Evolutionary conservation across 2,329 filamentous ascomycete genomes (phyloP).

Genomic region (Diaporthe sp.): DNA sequence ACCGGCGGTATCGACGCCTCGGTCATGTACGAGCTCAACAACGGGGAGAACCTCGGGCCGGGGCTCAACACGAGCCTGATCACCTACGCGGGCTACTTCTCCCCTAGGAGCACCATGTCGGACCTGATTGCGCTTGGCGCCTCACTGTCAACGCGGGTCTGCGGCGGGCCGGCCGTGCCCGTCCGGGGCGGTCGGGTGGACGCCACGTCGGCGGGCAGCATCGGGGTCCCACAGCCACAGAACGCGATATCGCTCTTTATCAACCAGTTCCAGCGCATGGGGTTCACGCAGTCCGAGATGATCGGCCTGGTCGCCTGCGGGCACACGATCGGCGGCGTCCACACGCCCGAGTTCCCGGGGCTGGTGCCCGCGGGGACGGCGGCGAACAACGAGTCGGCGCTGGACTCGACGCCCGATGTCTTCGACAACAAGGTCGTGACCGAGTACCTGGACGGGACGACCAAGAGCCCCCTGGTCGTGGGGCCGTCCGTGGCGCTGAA

Average conservation of each 20-base stretch:
- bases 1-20: conserved; percentile 71
- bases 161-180: conserved; percentile 69
- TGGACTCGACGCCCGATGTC: conserved; percentile 62
- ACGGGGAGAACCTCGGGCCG: conserved; percentile 69
- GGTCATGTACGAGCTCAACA: conserved; percentile 69
- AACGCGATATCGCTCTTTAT: conserved; percentile 66
- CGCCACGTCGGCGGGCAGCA: conserved; percentile 60
- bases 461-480: conserved; percentile 67
- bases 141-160: conserved; percentile 70
- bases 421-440: conserved; percentile 71
- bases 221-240: conserved; percentile 70
- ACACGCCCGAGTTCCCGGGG: conserved; percentile 65
- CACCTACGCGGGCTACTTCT: conserved; percentile 68
- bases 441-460: conserved; percentile 68
- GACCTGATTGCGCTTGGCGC: conserved; percentile 72
- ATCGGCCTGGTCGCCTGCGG: conserved; percentile 73
- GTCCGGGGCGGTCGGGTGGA: conserved; percentile 68
- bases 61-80: conserved; percentile 67
- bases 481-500: conserved; percentile 60
- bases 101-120: conserved; percentile 64
- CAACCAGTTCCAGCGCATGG: conserved; percentile 70
- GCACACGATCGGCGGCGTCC: conserved; percentile 72
- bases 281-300: conserved; percentile 69
- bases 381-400: conserved; percentile 57
- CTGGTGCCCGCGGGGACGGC: conserved; percentile 62